Conservation (phyloP, 768 basidiomycete genomes). For the Rhizopogon roseolus region DNA sequence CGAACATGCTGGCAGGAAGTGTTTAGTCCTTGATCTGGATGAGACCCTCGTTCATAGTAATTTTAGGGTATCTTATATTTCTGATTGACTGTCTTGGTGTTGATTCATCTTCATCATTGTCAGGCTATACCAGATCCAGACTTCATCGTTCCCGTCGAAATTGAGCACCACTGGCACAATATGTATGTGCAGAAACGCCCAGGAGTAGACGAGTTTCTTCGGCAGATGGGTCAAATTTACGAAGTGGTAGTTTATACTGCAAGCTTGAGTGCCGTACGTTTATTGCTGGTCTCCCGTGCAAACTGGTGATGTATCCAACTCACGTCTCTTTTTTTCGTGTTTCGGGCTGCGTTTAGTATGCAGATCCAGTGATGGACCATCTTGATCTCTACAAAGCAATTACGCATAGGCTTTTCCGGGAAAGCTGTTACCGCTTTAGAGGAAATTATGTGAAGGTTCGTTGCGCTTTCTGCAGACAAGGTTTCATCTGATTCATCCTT, state of each 20-base stretch:
- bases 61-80: conserved; percentile 66
- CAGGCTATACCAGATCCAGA: conserved; percentile 86
- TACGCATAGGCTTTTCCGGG: conserved; percentile 85
- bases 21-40: conserved; percentile 87
- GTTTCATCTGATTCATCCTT: conserved; percentile 2
- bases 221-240: conserved; percentile 93
- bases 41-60: conserved; percentile 92
- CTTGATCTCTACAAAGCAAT: conserved; percentile 85
- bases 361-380: conserved; percentile 92
- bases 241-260: conserved; percentile 95
- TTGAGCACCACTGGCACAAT: conserved; percentile 92
- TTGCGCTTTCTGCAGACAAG: not conserved
- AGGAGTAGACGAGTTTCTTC: conserved; percentile 90
- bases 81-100: not conserved
- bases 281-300: not conserved
- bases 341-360: conserved; percentile 55
- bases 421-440: conserved; percentile 94
- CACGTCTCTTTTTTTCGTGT: conserved; percentile 6
- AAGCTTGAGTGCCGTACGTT: conserved; percentile 81
- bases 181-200: conserved; percentile 95
- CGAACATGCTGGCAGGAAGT: conserved; percentile 78
- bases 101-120: not conserved
- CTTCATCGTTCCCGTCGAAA: conserved; percentile 94
- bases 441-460: conserved; percentile 94
- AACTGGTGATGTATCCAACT: conserved; percentile 2